Base-by-base conservation (phyloP, 805 yeast genomes). In the Monosporozyma unispora region DNA sequence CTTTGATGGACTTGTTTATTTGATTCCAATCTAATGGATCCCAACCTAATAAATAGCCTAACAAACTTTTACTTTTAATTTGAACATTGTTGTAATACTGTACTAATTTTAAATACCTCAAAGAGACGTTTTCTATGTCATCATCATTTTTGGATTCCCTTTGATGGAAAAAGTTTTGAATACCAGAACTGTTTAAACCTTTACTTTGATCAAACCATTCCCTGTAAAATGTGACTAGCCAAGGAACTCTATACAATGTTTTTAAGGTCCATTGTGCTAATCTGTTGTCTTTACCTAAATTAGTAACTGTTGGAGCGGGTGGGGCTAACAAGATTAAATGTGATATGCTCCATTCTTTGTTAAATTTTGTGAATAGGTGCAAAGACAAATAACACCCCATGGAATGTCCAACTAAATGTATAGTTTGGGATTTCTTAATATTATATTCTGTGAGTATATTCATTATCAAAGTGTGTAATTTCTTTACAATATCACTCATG, bases 371-470 rank as follows among this genome's bases (percentile, higher is more conserved):
- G 3, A 71, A 74, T 23, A 78, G 63, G 51, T 77, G 78, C 9
- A 77, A 64, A 2, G 77, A 66, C 27, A 84, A 60, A 50, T 74
- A 78, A 6, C 86, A 74, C 4, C 91, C 95, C 81, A 82, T 80
- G 2, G 90, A 83, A 66, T 84, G 93, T 16, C 88, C 90, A 5
- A 79, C 62, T 10, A 52, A 11, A 6, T 51, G 49, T 8, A 61
- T 52, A 4, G 28, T 33, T 2, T 33, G 16, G 3, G 31, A 14
- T 10, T 29, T 19, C 10, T 21, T 5, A 28, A 25, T 28, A 18
- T 43, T 18, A 29, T 43, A 53, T 19, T 28, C 3, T 28, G n/a
- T 19, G 7, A 31, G n/a, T 3, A 11, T 42, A 2, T 42, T 16
- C 28, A 6, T 3, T 14, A 25, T n/a, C 9, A 21, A 7, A 18